Evolutionary conservation across 75 land plant genomes (phyloP).

Genomic region (Azolla pinnata): DNA sequence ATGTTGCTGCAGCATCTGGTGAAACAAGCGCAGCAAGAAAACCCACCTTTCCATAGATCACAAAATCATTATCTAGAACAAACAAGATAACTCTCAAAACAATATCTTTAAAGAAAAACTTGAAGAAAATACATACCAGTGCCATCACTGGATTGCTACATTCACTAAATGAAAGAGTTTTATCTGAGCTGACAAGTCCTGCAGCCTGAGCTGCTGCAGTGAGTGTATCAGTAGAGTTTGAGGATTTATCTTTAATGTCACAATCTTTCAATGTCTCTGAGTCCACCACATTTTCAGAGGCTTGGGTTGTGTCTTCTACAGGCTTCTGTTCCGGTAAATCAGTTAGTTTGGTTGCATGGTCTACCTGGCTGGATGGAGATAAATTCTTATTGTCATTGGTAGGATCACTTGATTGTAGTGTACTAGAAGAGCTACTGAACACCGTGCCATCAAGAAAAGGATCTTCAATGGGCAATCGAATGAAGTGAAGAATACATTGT

Average conservation of each 20-base stretch:
- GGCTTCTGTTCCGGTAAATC: no score
- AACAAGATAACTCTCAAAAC: neutral
- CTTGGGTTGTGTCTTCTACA: neutral
- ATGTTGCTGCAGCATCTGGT: conserved; percentile 39
- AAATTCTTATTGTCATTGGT: neutral
- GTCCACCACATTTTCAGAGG: conserved; percentile 2
- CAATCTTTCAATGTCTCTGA: no score
- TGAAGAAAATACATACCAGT: conserved; percentile 42
- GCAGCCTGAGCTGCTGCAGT: conserved; percentile 60
- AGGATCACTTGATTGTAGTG: neutral
- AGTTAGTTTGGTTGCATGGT: no score
- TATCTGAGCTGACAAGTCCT: conserved; percentile 31
- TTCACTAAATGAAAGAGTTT: conserved; percentile 52
- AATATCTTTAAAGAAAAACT: neutral
- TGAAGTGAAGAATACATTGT: conserved; percentile 89
- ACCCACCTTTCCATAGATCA: conserved; percentile 50
- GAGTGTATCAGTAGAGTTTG: conserved; percentile 36
- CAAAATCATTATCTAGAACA: neutral
- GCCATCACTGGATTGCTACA: conserved; percentile 96
- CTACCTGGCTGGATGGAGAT: no score
- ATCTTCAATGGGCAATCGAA: conserved; percentile 88
- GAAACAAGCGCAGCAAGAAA: conserved; percentile 66
- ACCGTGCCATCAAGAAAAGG: conserved; percentile 46
- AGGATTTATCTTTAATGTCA: neutral
- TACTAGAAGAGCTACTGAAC: conserved; percentile 1